phyloP scores from a whole-genome alignment of 345 rosid genomes.

The Carallia pectinifolia region DNA sequence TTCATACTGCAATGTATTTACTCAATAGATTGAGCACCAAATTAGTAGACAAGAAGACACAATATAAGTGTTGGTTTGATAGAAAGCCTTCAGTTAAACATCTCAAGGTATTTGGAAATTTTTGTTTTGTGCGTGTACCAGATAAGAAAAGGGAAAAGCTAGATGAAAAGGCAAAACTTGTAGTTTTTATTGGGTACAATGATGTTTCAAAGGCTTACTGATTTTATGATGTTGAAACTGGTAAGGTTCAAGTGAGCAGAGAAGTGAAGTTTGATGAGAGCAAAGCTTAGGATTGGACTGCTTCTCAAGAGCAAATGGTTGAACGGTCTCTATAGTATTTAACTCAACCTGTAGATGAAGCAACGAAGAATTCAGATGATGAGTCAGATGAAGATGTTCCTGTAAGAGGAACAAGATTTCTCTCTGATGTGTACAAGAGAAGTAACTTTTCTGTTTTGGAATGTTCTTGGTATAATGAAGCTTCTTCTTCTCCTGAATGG shows the following conservation, averaged over 20 bases:
- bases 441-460: neutral
- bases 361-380: neutral
- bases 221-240: neutral
- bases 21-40: neutral
- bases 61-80: neutral
- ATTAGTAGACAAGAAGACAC: neutral
- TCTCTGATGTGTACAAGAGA: neutral
- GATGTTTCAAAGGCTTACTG: neutral
- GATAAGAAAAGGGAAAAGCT: neutral
- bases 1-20: no score
- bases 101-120: neutral
- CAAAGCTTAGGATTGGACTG: neutral
- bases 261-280: neutral
- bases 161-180: neutral
- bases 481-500: neutral
- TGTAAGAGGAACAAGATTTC: neutral
- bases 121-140: neutral
- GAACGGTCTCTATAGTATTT: no score
- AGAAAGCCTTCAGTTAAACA: neutral
- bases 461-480: neutral
- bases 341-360: neutral
- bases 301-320: neutral
- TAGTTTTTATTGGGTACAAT: neutral
- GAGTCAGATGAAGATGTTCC: neutral
- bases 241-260: neutral